Evolutionary conservation across 768 basidiomycete genomes (phyloP), one percentile per base, ranked within the genome.

Genomic region (Sarcodon sp.): DNA sequence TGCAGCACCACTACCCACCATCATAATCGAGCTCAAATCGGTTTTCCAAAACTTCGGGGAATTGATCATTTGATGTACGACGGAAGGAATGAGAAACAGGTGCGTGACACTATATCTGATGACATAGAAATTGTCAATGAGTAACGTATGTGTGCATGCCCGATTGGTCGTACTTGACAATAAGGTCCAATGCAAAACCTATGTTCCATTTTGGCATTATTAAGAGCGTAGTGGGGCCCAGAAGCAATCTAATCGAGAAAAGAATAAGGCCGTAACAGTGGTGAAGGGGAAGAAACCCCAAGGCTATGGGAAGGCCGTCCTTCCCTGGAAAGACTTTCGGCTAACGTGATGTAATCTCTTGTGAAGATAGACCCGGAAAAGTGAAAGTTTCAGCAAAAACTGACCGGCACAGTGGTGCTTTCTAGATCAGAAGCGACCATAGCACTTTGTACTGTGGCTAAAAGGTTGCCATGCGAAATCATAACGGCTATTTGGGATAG

Each of bases 231-330:
- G 51, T 49, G 0, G 73, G 79, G 0, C 55, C 16, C 11, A 75
- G 53, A 44, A 77, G 70, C 0, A 66, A 52, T 16, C 74, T 71
- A 57, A 86, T 71, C 8, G 65, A 61, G 50, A 71, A 69, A 1
- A 63, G 46, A 48, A 80, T 72, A n/a, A 84, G 64, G 1, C 71
- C 87, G 53, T 76, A 84, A 0, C 70, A 63, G 52, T 88, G 86
- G 53, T 84, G 76, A 35, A 87, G 65, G 0, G 86, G 86, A 1
- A 88, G 62, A 50, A 79, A 77, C 0, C 69, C 78, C 41, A 87
- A 69, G 0, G 53, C 52, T 6, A 78, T 60, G 3, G 77, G 73
- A 3, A 70, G 58, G 31, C 69, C 10, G 68, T 66, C 73, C 76
- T 39, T 47, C 15, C 16, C 11, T 34, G 12, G 12, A 47, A 3